A percentile compares a stretch with the other conserved stretches of the same genome.
phyloP scores from a whole-genome alignment of 129 eudicot species.

The Escallonia rubra region DNA sequence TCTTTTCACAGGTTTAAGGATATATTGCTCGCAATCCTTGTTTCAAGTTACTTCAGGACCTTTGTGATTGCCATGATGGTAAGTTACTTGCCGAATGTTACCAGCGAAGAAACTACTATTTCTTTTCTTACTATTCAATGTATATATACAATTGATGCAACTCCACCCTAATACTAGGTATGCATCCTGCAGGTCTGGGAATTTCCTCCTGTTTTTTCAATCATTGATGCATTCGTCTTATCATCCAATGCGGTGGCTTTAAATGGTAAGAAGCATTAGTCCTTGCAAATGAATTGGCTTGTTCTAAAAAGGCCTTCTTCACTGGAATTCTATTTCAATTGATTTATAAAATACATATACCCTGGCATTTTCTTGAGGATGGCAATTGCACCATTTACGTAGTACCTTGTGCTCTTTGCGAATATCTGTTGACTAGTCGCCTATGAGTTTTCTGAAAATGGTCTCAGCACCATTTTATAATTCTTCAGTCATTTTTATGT shows the following conservation, averaged over 20 bases:
- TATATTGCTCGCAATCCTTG: conserved; percentile 50
- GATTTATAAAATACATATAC: no score
- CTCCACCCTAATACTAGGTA: conserved; percentile 7
- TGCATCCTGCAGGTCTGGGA: conserved; percentile 64
- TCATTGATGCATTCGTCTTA: conserved; percentile 66
- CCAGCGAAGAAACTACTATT: background rate
- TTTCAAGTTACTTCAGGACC: conserved; percentile 77
- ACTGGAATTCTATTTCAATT: background rate
- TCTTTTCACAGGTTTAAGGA: conserved; percentile 41
- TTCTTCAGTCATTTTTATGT: no score
- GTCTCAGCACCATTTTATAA: background rate
- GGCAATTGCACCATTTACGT: background rate
- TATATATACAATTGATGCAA: background rate
- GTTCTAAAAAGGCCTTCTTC: background rate
- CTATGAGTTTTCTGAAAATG: background rate
- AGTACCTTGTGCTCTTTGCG: background rate
- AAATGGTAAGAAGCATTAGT: conserved; percentile 31
- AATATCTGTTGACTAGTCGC: background rate
- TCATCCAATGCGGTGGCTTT: conserved; percentile 80
- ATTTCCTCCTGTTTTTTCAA: conserved; percentile 72
- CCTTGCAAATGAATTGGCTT: background rate
- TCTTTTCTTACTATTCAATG: conserved; percentile 2
- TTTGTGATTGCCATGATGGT: conserved; percentile 74
- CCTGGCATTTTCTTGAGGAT: background rate
- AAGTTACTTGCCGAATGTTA: background rate